A percentile compares a stretch with the other conserved stretches of the same genome.
These are phyloP conservation scores for Fusarium sp. DNA, from an alignment of 2,329 filamentous ascomycete species.

Conservation along the genomic window DNA sequence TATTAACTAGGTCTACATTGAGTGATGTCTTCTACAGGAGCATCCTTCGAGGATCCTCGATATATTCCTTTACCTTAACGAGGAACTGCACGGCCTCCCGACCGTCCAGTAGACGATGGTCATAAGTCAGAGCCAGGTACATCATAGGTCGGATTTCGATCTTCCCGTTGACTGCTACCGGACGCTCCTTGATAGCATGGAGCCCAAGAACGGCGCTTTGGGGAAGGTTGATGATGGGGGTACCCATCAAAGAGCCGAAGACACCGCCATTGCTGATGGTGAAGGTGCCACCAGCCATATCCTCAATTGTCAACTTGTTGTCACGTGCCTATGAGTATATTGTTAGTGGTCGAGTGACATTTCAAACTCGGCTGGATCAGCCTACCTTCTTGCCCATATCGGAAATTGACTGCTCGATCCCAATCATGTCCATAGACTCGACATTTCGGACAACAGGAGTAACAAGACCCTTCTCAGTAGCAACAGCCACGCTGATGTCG, in stretches of 20 bases:
- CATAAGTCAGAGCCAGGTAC: slow-evolving; percentile 97
- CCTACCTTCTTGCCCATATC: slow-evolving; percentile 93
- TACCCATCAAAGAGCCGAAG: slow-evolving; percentile 97
- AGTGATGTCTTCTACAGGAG: slow-evolving; percentile 65
- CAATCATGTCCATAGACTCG: slow-evolving; percentile 87
- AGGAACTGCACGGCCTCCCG: slow-evolving; percentile 96
- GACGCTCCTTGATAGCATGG: slow-evolving; percentile 95
- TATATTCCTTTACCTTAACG: slow-evolving; percentile 97
- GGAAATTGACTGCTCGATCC: slow-evolving; percentile 90
- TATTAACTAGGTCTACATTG: slow-evolving; percentile 29
- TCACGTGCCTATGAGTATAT: slow-evolving; percentile 75
- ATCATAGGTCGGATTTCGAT: slow-evolving; percentile 99
- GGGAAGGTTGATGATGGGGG: slow-evolving; percentile 97
- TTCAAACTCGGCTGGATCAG: neutral
- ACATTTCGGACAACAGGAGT: slow-evolving; percentile 96
- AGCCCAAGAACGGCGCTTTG: slow-evolving; percentile 93
- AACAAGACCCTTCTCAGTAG: slow-evolving; percentile 96
- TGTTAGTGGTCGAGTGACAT: neutral
- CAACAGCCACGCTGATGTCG: slow-evolving; percentile 96
- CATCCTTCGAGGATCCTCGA: slow-evolving; percentile 96
- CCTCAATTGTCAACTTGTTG: slow-evolving; percentile 96
- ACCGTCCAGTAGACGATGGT: slow-evolving; percentile 94
- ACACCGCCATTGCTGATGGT: slow-evolving; percentile 98
- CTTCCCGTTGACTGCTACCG: slow-evolving; percentile 91
- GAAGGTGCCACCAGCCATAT: slow-evolving; percentile 98